Base-by-base conservation (phyloP, 2,329 filamentous ascomycete genomes). In the Verruconis gallopava region DNA sequence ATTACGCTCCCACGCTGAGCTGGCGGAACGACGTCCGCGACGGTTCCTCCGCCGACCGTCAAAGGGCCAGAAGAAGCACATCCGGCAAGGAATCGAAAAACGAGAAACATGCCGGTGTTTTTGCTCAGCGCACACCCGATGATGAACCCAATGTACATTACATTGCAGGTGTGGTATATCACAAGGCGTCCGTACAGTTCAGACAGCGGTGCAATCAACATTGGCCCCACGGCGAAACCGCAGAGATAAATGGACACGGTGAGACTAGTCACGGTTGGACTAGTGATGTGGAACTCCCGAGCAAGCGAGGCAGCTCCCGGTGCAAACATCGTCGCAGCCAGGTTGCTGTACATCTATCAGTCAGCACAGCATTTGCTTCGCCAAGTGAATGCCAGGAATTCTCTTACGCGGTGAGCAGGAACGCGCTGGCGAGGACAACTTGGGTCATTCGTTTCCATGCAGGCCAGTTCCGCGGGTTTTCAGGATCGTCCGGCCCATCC, bases 21-120 rank as follows among this genome's bases (percentile, higher is more conserved):
- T n/a, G 57, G 52, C 0, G 63, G 60, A 40, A 71, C 63, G 28
- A 72, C 50, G 48, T 75, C 72, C 2, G 68, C 66, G 28, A 75
- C 61, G 2, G 63, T 66, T 1, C 67, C 71, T 18, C 64, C 67
- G 12, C 68, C 71, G 13, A 71, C 60, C 2, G 70, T 67, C 40
- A 57, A 43, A 11, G 50, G 47, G 2, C 45, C 50, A 2, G 50
- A 51, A 2, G 47, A 52, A n/a, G 48, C 47, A 20, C 44, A 39
- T 1, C 54, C 55, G n/a, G 48, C 46, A 4, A 56, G 21, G 43
- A 58, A 53, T 2, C 55, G 51, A 38, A 56, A 54, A 5, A 44
- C 47, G 14, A 57, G 38, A 19, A 58, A 48, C 44, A 50, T 49
- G 30, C 22, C 44, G 11, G 48, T 46, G 37, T 49, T 53, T 4